Base-by-base conservation (phyloP, 2,329 filamentous ascomycete genomes). In the Cephalotrichum gorgonifer region DNA sequence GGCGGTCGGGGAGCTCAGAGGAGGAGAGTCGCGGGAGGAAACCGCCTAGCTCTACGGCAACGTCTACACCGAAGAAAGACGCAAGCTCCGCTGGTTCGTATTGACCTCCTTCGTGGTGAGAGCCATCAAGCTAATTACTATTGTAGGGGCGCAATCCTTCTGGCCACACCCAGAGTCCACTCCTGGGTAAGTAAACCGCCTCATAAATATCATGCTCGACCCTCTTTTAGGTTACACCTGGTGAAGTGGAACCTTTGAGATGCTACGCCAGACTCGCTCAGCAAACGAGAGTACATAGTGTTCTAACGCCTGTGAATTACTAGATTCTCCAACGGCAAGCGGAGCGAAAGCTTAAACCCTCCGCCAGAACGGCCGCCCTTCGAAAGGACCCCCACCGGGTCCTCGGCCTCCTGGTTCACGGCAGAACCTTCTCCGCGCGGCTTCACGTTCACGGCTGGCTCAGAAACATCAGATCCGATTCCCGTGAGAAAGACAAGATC, bases 1-100 rank as follows among this genome's bases (percentile, higher is more conserved):
- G 9, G 50, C 74, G n/a, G 63, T 64, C 44, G 65, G 26, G 17
- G 23, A 44, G 47, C 47, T 44, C 47, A 3, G 38, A 30, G 26
- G 47, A 44, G 20, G 39, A 49, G 17, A 27, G 22, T 8, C 47
- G 39, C 15, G 47, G 47, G n/a, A 27, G 39, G 22, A 43, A 14
- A 23, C 47, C 39, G 35, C 9, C 17, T 9, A 39, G 22, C 6
- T n/a, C n/a, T 22, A 20, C 35, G 6, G 35, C 7, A 9, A 11
- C 30, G 8, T 4, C 30, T 31, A 31, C 35, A 11, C 35, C 35
- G 4, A 39, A 39, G 35, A 20, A 39, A 20, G 35, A 20, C n/a
- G 17, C 15, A 7, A 6, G 8, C 15, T 38, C 33, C 20, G 33
- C 15, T 3, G 33, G 33, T 38, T 38, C n/a, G 33, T 38, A 20